Conservation (phyloP, 306 rosid species). For the Cucumis hystrix region DNA sequence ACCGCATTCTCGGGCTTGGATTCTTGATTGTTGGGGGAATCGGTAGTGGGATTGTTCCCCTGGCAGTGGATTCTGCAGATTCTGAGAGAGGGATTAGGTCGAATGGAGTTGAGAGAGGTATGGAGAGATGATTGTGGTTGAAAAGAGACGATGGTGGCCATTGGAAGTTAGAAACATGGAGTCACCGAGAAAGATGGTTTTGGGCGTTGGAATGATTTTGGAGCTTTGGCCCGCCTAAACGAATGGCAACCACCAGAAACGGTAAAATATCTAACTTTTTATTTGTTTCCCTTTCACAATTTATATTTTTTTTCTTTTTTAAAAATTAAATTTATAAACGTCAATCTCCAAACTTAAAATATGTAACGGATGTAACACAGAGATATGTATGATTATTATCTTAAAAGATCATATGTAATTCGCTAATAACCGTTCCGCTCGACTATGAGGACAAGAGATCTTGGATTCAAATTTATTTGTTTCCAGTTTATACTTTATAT, state of each 20-base stretch:
- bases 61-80: constrained; percentile 33
- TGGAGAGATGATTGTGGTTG: neutral
- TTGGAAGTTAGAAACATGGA: neutral
- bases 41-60: constrained; percentile 24
- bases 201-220: neutral
- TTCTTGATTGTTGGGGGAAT: constrained; percentile 22
- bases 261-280: neutral
- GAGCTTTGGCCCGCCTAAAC: neutral
- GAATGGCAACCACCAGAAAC: neutral
- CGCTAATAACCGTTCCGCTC: no score
- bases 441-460: no score
- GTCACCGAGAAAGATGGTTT: neutral
- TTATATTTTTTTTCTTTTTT: no score
- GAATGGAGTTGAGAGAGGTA: constrained; percentile 4
- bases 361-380: no score
- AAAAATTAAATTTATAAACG: no score
- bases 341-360: no score
- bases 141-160: constrained; percentile 26
- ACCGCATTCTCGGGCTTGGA: constrained; percentile 42
- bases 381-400: no score
- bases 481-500: no score
- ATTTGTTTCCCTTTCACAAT: no score
- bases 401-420: no score
- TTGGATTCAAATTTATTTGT: no score
- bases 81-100: constrained; percentile 13